Evolutionary conservation across 2,329 filamentous ascomycete species (phyloP).

Genomic region (Fusarium floridanum): DNA sequence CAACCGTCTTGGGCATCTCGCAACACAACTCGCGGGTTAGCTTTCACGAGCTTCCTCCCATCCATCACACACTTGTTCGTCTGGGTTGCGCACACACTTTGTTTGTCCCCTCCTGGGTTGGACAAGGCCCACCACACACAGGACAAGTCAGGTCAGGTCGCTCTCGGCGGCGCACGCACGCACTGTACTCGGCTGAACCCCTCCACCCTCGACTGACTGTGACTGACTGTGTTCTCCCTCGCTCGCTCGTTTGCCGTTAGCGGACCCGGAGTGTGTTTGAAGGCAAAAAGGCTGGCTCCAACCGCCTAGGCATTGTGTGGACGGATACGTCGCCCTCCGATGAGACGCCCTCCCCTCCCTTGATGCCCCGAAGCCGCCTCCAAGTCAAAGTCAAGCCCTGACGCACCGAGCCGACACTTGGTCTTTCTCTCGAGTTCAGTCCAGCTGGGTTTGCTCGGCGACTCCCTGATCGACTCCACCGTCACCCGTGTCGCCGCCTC

Average conservation of each 20-base stretch:
- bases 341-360: slow-evolving; percentile 1
- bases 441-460: slow-evolving; percentile 28
- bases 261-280: slow-evolving; percentile 17
- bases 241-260: slow-evolving; percentile 16
- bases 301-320: slow-evolving; percentile 1
- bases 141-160: not conserved
- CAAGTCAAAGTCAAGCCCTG: not conserved
- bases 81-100: slow-evolving; percentile 1
- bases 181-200: slow-evolving; percentile 25
- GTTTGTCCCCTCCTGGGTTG: slow-evolving; percentile 18
- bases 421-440: slow-evolving; percentile 4
- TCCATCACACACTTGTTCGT: slow-evolving; percentile 13
- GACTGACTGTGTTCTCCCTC: slow-evolving; percentile 5
- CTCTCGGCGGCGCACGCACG: slow-evolving; percentile 12
- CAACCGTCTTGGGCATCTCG: slow-evolving; percentile 18
- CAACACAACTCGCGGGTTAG: slow-evolving; percentile 5
- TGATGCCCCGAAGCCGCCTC: not conserved
- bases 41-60: slow-evolving; percentile 32
- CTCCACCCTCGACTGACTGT: slow-evolving; percentile 11
- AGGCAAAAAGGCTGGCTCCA: slow-evolving; percentile 2
- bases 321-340: slow-evolving; percentile 4
- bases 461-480: slow-evolving; percentile 35
- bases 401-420: slow-evolving; percentile 8
- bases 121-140: slow-evolving; percentile 21
- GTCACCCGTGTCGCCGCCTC: slow-evolving; percentile 23